Base-by-base conservation (phyloP, 306 rosid genomes). In the Oemleria cerasiformis region DNA sequence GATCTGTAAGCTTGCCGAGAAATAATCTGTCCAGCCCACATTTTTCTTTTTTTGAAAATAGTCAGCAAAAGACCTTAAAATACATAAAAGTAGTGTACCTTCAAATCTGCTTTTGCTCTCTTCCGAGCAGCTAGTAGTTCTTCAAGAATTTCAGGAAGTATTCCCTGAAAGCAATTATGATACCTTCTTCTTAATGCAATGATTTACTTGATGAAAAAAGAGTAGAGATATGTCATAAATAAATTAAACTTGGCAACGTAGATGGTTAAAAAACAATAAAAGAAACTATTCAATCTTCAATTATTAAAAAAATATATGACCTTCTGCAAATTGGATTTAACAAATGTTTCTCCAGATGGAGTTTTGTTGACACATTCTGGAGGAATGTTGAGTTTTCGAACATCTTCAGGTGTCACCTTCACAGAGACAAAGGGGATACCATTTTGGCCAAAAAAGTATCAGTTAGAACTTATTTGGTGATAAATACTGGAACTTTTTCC, bases 121-220 rank as follows among this genome's bases (percentile, higher is more conserved):
- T 87, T 91, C 68, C 96, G 97, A 65, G 97, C 98, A 61, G 94
- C 30, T 79, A 94, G 68, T 64, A 94, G 86, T 87, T 94, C 98
- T 79, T 94, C 98, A 60, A 94, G 97, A 67, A 94, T 94, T 87
- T 94, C 98, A 74, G 98, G 98, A 82, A 91, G 98, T 83, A 91
- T 91, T 68, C 98, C 98, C 98, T 93, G 80, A 63, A 81, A 84
- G 55, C 73, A 73, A 67, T 53, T 8, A 56, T 16, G 58, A 15
- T 72, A 49, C 53, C 41, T 43, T 67, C 41, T 43, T 67, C 71
- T 58, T 34, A 58, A 58, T 14, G 13, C 9, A 30, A 58, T 30
- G 63, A 58, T 58, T 25, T 25, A 30, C 63, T 30, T 30, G n/a
- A 65, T 10, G 30, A 81, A 61, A 75, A 20, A 25, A 30, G n/a